These are phyloP conservation scores for Microascus cirrosus DNA, from an alignment of 2,329 filamentous ascomycete genomes.

Conservation along the genomic window DNA sequence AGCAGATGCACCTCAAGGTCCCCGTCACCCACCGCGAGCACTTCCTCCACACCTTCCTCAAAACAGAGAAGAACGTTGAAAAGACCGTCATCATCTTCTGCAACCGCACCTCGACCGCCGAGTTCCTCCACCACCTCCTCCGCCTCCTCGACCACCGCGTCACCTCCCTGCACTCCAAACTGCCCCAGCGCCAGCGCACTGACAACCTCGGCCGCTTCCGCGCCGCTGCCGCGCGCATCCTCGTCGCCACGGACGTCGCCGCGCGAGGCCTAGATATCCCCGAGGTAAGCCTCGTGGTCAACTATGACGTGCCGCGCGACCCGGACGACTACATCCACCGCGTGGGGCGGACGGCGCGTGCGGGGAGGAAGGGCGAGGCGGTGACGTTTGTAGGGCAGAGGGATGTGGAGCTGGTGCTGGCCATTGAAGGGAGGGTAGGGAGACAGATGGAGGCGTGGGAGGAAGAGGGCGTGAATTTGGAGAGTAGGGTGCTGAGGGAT, in stretches of 20 bases:
- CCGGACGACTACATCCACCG: conserved; percentile 97
- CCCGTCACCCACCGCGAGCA: conserved; percentile 90
- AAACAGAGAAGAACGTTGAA: conserved; percentile 61
- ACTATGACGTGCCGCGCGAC: conserved; percentile 93
- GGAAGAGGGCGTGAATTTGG: conserved; percentile 90
- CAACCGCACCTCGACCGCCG: conserved; percentile 82
- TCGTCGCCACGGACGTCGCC: conserved; percentile 92
- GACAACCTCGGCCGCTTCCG: conserved; percentile 88
- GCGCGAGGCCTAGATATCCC: conserved; percentile 92
- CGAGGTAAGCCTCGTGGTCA: conserved; percentile 79
- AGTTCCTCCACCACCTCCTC: conserved; percentile 79
- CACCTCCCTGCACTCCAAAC: conserved; percentile 78
- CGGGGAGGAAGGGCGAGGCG: conserved; percentile 70
- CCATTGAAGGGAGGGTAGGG: conserved; percentile 77
- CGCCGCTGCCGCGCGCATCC: conserved; percentile 73
- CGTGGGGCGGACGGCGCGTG: conserved; percentile 89
- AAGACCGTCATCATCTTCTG: conserved; percentile 88
- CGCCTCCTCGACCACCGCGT: conserved; percentile 80
- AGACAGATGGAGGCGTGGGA: conserved; percentile 71
- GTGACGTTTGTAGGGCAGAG: conserved; percentile 87
- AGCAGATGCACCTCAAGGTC: conserved; percentile 77
- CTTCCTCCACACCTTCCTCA: conserved; percentile 82
- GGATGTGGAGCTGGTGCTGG: conserved; percentile 81
- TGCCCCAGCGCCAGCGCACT: conserved; percentile 74
- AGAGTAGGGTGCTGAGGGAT: conserved; percentile 76